Base-by-base conservation (phyloP, 352 stramenopile genomes). In the Plasmopara halstedii region DNA sequence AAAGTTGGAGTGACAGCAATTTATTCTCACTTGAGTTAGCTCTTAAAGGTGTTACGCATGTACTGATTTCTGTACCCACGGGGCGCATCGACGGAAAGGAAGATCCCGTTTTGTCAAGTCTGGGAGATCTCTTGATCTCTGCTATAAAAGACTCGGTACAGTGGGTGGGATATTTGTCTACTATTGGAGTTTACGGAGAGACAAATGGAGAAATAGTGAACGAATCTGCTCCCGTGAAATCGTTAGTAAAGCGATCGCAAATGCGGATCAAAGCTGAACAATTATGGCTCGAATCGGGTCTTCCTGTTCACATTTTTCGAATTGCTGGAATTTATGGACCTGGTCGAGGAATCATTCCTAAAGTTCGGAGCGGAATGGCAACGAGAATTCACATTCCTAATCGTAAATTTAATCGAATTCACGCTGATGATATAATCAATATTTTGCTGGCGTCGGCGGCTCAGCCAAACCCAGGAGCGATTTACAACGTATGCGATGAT, bases 141-240 rank as follows among this genome's bases (percentile, higher is more conserved):
- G 59, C 45, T 4, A 65, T 73, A 6, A 52, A 64, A 23, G 39
- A 56, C 29, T 82, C 65, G 41, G 53, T 94, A n/a, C 48, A 70
- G 20, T 97, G 87, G 87, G 56, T 94, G 36, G 88, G 66, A 10
- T 97, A 97, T 56, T 59, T 96, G 34, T 97, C 88, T 23, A 95
- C 86, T 19, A 96, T 94, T 43, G 82, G 83, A n/a, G 88, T 97
- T n/a, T 97, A 97, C 53, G 88, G 88, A 11, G 83, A 97, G 58
- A 91, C 78, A 11, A 46, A 90, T 36, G 88, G 87, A 23, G 58
- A 73, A 2, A 82, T 65, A 29, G 85, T 96, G 31, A 76, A 94
- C 13, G 88, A 97, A 61, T 69, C 56, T 3, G 73, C 79, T n/a
- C 72, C 81, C 1, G 70, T 91, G 18, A 46, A 64, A n/a, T 90